Evolutionary conservation across 495 filamentous ascomycete genomes (phyloP), one percentile per base, ranked within the genome.

Genomic region (Aspergillus sclerotiicarbonarius): DNA sequence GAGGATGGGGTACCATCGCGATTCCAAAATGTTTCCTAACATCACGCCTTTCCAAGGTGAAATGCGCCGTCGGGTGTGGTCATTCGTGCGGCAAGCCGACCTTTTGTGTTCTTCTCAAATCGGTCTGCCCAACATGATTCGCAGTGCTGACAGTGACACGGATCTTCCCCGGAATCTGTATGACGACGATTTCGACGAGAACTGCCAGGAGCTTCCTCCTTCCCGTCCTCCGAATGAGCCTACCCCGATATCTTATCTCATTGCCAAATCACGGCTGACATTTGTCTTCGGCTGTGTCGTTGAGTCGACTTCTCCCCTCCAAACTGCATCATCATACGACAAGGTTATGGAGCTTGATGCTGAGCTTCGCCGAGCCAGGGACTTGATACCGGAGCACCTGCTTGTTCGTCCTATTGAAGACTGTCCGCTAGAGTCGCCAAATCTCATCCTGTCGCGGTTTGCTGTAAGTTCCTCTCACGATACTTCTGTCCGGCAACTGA

Each of bases 1-100:
- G 81, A 83, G 90, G 25, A 96, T 96, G 90, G 94, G 94, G 47
- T 95, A 96, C 58, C 94, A 99, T 66, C 84, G 95, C 54, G 94
- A 99, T 68, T 84, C 90, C 13, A 89, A 88, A 64, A 85, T 87
- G 71, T 96, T 91, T 65, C 81, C 90, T 12, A 86, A 85, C 51
- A 87, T 99, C 59, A 84, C 86, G 5, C 88, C 91, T 6, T 96
- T 93, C 63, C 86, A 95, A 68, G 92, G 87, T 20, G 94, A 99
- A 71, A 92, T 98, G 84, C 82, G 94, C 54, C 81, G 93, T 45
- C 82, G 94, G 56, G 83, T 96, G 8, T 99, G 95, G 94, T 82
- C 87, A 1, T 84, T 93, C 62, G 82, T 99, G 16, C 81, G 90
- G 44, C 84, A 88, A 63, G 80, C 85, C 49, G 94, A 99, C 68